These are phyloP conservation scores for Acer campestre DNA, from an alignment of 345 rosid species.

Conservation along the genomic window DNA sequence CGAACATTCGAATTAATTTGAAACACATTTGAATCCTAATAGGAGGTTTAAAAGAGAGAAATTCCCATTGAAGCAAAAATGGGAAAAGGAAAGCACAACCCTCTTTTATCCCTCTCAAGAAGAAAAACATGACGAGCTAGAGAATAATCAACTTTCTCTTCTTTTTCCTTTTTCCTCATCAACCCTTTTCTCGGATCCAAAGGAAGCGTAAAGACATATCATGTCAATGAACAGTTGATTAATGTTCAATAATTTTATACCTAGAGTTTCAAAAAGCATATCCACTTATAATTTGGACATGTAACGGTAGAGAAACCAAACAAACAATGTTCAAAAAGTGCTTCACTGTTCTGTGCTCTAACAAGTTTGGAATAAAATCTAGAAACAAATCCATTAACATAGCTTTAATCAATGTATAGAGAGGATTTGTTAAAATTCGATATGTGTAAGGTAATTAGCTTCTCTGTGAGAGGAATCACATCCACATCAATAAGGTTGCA, in stretches of 20 bases:
- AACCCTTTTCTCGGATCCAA: constrained; percentile 35
- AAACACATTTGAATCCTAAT: constrained; percentile 7
- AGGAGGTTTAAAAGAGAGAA: background rate
- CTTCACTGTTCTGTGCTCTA: background rate
- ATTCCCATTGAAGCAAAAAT: constrained; percentile 1
- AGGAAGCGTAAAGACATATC: constrained; percentile 39
- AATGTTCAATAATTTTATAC: constrained; percentile 8
- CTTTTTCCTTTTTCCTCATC: constrained; percentile 12
- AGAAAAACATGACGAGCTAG: constrained; percentile 23
- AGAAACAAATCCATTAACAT: background rate
- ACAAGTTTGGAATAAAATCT: background rate
- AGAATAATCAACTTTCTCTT: constrained; percentile 21
- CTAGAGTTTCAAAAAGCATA: constrained; percentile 13
- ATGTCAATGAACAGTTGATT: constrained; percentile 15
- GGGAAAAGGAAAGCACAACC: constrained; percentile 22
- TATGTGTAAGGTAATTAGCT: too few species aligned
- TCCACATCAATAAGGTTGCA: too few species aligned
- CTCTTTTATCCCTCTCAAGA: background rate
- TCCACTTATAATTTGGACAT: background rate
- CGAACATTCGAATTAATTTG: constrained; percentile 7
- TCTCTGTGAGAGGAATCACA: too few species aligned
- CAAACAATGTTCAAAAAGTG: background rate
- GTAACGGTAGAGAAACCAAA: background rate
- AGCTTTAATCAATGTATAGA: background rate
- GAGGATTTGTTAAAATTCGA: too few species aligned